Evolutionary conservation across 768 basidiomycete genomes (phyloP).

Genomic region (Cubamyces sp.): DNA sequence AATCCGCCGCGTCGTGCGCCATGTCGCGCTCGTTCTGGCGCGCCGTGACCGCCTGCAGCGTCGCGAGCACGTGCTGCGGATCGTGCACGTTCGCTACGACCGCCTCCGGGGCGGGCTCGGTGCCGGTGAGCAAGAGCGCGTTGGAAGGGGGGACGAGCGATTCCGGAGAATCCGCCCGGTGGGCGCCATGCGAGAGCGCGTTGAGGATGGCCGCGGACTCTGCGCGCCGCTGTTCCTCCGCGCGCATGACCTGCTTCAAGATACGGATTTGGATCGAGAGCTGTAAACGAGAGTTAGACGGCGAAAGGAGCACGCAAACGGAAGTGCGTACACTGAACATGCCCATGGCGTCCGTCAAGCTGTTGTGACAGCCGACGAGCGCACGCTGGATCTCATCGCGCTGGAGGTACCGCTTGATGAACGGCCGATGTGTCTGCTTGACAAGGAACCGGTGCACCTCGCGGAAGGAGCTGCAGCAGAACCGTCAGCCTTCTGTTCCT

Average conservation of each 20-base stretch:
- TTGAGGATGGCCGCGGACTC: constrained; percentile 45
- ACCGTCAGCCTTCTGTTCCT: not conserved
- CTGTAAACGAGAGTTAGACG: constrained; percentile 30
- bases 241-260: constrained; percentile 47
- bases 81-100: not conserved
- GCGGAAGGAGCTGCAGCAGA: constrained; percentile 42
- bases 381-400: constrained; percentile 66
- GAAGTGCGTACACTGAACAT: constrained; percentile 52
- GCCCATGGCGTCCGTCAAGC: constrained; percentile 57
- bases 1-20: constrained; percentile 54
- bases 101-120: constrained; percentile 1
- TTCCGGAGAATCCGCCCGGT: constrained; percentile 6
- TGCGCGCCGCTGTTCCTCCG: constrained; percentile 40
- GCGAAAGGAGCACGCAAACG: too few species aligned
- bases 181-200: constrained; percentile 29
- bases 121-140: constrained; percentile 21
- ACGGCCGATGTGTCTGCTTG: constrained; percentile 66
- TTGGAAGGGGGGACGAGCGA: not conserved
- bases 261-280: constrained; percentile 57
- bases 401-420: constrained; percentile 77
- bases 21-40: constrained; percentile 53
- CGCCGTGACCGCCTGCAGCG: constrained; percentile 33
- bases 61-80: constrained; percentile 10
- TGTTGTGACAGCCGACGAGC: constrained; percentile 54
- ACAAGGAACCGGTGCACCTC: constrained; percentile 54